Conservation (phyloP, 768 basidiomycete species). For the Suillus hirtellus region DNA sequence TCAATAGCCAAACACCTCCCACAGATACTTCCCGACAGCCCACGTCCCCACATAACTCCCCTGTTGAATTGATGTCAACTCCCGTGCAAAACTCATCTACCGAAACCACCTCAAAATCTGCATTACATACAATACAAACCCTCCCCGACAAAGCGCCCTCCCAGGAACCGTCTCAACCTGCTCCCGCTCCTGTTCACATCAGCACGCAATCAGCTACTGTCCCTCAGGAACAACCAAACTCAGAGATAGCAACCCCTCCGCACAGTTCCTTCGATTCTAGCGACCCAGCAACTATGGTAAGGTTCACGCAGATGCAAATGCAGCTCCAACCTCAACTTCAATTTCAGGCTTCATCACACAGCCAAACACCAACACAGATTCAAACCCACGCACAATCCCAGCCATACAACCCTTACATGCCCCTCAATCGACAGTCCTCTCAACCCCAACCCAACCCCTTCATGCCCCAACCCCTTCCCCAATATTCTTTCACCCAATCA, state of each 20-base stretch:
- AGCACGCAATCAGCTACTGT: not conserved
- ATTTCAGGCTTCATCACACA: constrained; percentile 5
- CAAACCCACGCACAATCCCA: constrained; percentile 9
- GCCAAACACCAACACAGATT: constrained; percentile 7
- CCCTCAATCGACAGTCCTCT: constrained; percentile 5
- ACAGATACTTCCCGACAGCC: constrained; percentile 20
- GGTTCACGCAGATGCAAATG: constrained; percentile 26
- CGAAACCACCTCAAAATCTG: not conserved
- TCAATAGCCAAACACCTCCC: constrained; percentile 17
- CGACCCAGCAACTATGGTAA: constrained; percentile 26
- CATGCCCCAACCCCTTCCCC: constrained; percentile 18
- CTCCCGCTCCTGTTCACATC: not conserved
- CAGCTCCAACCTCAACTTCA: constrained; percentile 8
- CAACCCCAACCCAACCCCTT: constrained; percentile 11
- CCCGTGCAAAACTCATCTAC: not conserved
- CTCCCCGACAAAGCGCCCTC: not conserved
- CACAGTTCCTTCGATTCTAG: constrained; percentile 21
- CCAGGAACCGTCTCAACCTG: not conserved
- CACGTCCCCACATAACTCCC: constrained; percentile 17
- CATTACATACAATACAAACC: not conserved
- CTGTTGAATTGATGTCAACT: constrained; percentile 6
- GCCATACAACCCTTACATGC: constrained; percentile 6
- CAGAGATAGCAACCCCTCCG: not conserved
- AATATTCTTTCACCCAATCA: constrained; percentile 9
- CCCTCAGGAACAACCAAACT: not conserved